Conservation (phyloP, 768 basidiomycete genomes). For the Heimioporus sp. region DNA sequence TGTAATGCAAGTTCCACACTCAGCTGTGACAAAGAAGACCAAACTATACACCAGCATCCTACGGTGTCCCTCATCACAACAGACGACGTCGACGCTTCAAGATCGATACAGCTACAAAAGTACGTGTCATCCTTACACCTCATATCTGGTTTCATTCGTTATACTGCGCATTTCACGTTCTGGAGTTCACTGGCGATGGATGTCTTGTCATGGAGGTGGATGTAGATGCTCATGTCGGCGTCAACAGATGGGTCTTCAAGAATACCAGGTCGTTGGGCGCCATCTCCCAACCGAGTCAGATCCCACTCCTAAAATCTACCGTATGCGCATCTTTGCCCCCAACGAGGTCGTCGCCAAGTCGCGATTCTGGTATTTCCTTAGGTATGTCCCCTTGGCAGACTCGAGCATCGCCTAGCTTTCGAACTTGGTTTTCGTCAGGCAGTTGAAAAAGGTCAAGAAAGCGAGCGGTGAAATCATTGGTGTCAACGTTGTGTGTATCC, state of each 20-base stretch:
- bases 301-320: conserved; percentile 96
- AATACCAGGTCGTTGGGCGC: conserved; percentile 97
- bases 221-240: conserved; percentile 16
- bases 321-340: conserved; percentile 99
- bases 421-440: conserved; percentile 43
- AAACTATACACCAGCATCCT: conserved; percentile 21
- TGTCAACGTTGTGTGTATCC: conserved; percentile 91
- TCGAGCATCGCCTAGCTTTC: neutral
- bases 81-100: conserved; percentile 28
- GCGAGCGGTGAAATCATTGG: conserved; percentile 99
- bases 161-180: neutral
- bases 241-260: conserved; percentile 71
- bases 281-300: conserved; percentile 93
- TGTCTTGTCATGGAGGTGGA: conserved; percentile 16
- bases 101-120: conserved; percentile 25
- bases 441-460: conserved; percentile 99
- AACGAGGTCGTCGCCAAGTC: conserved; percentile 99
- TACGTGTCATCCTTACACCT: conserved; percentile 16
- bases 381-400: conserved; percentile 43
- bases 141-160: neutral
- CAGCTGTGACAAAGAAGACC: conserved; percentile 23
- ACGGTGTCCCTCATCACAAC: conserved; percentile 18
- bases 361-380: conserved; percentile 99
- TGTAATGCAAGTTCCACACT: conserved; percentile 3
- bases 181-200: conserved; percentile 30